Percentiles rank a stretch among this genome's conserved stretches.
phyloP scores from a whole-genome alignment of 257 asterid genomes.

The Agastache rugosa region DNA sequence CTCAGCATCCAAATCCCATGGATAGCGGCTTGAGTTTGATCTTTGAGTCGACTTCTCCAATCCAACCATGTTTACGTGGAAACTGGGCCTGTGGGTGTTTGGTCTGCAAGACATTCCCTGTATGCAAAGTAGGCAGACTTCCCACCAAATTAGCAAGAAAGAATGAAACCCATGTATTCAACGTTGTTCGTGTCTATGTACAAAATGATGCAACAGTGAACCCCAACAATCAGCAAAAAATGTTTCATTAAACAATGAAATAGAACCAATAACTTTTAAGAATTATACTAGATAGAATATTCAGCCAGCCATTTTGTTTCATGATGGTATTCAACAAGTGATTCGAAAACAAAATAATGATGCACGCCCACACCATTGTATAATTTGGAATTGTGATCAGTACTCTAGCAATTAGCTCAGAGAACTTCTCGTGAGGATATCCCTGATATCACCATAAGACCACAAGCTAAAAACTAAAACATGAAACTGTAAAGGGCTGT shows the following conservation, averaged over 20 bases:
- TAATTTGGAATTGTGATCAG: too few species aligned
- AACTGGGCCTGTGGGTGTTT: slow-evolving; percentile 95
- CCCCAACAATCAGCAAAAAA: background rate
- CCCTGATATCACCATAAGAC: slow-evolving; percentile 6
- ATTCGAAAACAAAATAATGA: background rate
- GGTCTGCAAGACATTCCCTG: slow-evolving; percentile 98
- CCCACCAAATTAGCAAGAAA: slow-evolving; percentile 4
- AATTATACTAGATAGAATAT: too few species aligned
- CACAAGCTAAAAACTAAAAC: background rate
- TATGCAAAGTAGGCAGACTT: background rate
- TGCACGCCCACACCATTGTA: background rate
- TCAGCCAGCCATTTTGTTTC: too few species aligned
- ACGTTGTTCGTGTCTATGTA: too few species aligned
- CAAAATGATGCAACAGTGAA: background rate
- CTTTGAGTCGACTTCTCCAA: slow-evolving; percentile 77
- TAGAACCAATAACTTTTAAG: background rate
- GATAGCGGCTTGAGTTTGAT: slow-evolving; percentile 82
- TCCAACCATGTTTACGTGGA: slow-evolving; percentile 99
- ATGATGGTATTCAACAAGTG: background rate
- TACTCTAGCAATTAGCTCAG: too few species aligned
- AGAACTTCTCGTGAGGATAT: background rate
- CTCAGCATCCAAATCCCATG: slow-evolving; percentile 96
- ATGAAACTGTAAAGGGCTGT: background rate
- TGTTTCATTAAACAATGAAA: background rate
- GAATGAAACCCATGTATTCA: background rate